A percentile compares a stretch with the other conserved stretches of the same genome.
phyloP scores from a whole-genome alignment of 371 early-diverging fungal species.

The Sanchytrium tribonematis region DNA sequence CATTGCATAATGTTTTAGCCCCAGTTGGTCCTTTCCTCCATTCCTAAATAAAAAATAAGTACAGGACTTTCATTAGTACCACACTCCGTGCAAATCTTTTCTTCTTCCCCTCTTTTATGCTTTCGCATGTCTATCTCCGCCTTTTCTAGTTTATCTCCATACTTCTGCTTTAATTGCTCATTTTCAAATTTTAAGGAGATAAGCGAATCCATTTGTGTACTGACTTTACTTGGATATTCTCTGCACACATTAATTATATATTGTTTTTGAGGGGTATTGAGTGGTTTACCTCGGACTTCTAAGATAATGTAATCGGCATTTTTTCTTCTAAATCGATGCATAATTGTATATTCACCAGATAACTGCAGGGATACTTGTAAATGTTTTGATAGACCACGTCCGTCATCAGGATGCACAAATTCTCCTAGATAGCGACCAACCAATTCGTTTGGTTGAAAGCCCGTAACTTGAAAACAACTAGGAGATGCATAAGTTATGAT shows the following conservation, averaged over 20 bases:
- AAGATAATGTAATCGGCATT: neutral
- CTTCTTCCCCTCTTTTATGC: neutral
- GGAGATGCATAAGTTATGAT: neutral
- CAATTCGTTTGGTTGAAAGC: neutral
- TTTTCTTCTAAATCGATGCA: neutral
- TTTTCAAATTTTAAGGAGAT: neutral
- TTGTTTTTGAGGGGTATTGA: neutral
- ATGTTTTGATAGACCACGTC: neutral
- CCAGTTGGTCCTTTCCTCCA: conserved; percentile 1
- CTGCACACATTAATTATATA: neutral
- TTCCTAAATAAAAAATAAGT: too few species aligned
- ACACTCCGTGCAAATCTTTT: conserved; percentile 9
- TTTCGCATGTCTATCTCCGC: neutral
- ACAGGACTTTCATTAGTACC: neutral
- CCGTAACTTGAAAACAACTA: neutral
- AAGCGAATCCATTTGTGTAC: neutral
- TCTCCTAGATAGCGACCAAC: neutral
- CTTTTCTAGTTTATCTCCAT: neutral
- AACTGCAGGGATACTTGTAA: neutral
- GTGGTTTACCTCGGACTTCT: neutral
- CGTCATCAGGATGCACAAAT: conserved; percentile 1
- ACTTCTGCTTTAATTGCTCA: neutral
- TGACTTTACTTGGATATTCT: neutral
- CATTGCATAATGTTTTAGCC: conserved; percentile 1
- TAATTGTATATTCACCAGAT: neutral